Evolutionary conservation across 23 red algal genomes (phyloP), one percentile per base, ranked within the genome.

Genomic region (Porphyridium purpureum): DNA sequence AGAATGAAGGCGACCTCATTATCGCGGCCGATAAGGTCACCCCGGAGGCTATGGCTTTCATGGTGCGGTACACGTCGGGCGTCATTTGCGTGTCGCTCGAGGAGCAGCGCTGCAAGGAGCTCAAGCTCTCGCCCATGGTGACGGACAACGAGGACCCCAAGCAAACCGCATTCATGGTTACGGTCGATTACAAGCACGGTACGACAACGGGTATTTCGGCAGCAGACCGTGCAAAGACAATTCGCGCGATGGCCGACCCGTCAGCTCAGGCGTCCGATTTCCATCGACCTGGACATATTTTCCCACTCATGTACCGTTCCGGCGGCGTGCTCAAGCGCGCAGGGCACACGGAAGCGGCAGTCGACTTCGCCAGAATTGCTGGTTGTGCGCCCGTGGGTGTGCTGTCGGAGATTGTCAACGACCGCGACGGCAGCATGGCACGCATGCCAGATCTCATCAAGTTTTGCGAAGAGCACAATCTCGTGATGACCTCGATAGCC

Each of bases 1-100:
- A 94, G 59, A 94, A 94, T 36, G 88, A 94, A 38, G 88, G 88
- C n/a, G 88, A 94, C 30, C 76, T 94, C 51, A 94, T 94, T 53
- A 54, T 84, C 29, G 88, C 88, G 3, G 78, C 88, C 1, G 88
- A 94, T 42, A 79, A 80, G 47, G 88, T 60, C 9, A 84, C 88
- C 24, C 78, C 76, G 41, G 67, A 94, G 47, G 52, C 80, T 27
- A 85, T 94, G 50, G 88, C 88, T 1, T 94, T 94, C 53, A 94
- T 94, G 88, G 88, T 94, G 31, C 88, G 88, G 9, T 56, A 84
- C 62, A 94, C 88, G 27, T 81, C 74, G 1, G 88, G 88, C 17
- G 88, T 94, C 21, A 72, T 94, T 42, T 94, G 88, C 56, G 72
- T 70, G 15, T 67, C 88, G 23, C 57, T 94, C 64, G 55, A 80